Percentiles rank a stretch among this genome's conserved stretches.
Conservation (phyloP, 2,329 filamentous ascomycete species). For the Colletotrichum ledebouriae region DNA sequence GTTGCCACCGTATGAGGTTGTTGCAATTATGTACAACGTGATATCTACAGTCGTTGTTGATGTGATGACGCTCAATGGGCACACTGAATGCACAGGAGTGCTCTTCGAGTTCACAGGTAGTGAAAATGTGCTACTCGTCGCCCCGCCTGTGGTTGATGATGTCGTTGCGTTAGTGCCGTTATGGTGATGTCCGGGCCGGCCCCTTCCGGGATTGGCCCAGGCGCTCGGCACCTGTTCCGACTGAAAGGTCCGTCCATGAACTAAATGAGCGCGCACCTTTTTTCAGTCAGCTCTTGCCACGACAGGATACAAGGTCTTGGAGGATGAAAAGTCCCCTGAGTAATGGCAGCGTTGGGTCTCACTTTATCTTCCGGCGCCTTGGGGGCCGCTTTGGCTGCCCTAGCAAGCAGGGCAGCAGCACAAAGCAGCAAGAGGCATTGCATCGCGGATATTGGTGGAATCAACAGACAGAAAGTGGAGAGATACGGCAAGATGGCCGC, state of each 20-base stretch:
- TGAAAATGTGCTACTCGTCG: constrained; percentile 8
- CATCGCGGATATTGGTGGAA: constrained; percentile 15
- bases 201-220: constrained; percentile 3
- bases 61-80: constrained; percentile 44
- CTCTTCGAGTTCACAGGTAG: constrained; percentile 22
- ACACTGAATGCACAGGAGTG: neutral
- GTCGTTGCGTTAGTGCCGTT: constrained; percentile 40
- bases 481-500: too few species aligned
- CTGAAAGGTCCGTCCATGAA: constrained; percentile 1
- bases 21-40: constrained; percentile 50
- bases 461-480: neutral
- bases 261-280: constrained; percentile 24
- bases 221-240: constrained; percentile 3
- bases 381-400: constrained; percentile 15
- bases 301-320: neutral
- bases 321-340: neutral
- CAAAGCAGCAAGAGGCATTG: constrained; percentile 12
- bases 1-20: constrained; percentile 43
- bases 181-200: constrained; percentile 4
- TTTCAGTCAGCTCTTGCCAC: neutral
- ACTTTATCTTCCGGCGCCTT: constrained; percentile 16
- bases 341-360: neutral
- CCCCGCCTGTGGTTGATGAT: constrained; percentile 2
- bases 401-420: constrained; percentile 2
- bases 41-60: constrained; percentile 52